These are phyloP conservation scores for Penicillium brevicompactum DNA, from an alignment of 2,329 filamentous ascomycete genomes.

Conservation along the genomic window DNA sequence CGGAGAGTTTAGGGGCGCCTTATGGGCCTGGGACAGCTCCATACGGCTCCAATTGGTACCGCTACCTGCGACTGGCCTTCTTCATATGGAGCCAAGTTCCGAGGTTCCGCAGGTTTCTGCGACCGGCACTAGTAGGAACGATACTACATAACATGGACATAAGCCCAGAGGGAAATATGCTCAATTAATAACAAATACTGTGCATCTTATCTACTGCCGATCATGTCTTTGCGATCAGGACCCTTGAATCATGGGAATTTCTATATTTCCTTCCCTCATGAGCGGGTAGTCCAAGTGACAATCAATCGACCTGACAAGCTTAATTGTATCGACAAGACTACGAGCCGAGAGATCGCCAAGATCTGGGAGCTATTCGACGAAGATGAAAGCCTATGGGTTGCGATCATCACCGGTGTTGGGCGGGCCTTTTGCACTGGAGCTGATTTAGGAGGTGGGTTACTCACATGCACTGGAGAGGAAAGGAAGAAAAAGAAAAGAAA, in stretches of 20 bases:
- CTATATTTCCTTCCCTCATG: slow-evolving; percentile 43
- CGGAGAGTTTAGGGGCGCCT: not conserved
- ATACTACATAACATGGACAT: slow-evolving; percentile 1
- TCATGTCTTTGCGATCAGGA: slow-evolving; percentile 29
- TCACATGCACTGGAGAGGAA: no score
- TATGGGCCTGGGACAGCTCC: not conserved
- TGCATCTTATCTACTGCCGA: slow-evolving; percentile 5
- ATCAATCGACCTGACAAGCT: slow-evolving; percentile 44
- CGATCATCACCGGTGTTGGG: slow-evolving; percentile 64
- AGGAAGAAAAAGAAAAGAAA: not conserved
- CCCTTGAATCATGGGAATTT: slow-evolving; percentile 20
- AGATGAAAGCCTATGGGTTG: slow-evolving; percentile 63
- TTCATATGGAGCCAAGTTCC: not conserved
- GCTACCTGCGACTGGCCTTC: not conserved
- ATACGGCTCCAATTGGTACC: not conserved
- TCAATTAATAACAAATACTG: not conserved
- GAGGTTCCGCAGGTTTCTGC: slow-evolving; percentile 5
- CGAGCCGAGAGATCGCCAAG: slow-evolving; percentile 46
- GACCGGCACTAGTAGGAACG: not conserved
- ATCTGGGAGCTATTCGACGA: slow-evolving; percentile 64
- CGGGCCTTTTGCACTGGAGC: slow-evolving; percentile 70
- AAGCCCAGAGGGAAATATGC: not conserved
- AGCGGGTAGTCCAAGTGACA: slow-evolving; percentile 45
- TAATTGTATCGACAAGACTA: slow-evolving; percentile 46
- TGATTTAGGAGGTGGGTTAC: slow-evolving; percentile 58